Evolutionary conservation across 208 protist genomes (phyloP).

Genomic region (Crithidia mellificae): DNA sequence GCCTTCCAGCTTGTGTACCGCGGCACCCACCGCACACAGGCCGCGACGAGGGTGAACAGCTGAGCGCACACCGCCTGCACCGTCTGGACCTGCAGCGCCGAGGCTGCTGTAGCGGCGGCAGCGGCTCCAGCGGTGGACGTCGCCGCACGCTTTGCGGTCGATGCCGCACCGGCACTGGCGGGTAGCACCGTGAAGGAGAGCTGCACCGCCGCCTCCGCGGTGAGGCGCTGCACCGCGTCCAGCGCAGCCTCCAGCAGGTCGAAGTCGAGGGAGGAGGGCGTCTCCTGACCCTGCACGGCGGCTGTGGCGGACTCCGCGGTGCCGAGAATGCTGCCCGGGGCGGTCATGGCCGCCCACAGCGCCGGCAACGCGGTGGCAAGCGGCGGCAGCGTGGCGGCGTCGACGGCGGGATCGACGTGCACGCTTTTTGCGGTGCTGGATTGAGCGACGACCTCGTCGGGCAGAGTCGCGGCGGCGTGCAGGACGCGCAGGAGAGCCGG

Average conservation of each 20-base stretch:
- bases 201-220: slow-evolving; percentile 44
- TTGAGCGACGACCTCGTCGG: background rate
- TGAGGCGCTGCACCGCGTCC: slow-evolving; percentile 48
- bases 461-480: slow-evolving; percentile 9
- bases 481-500: slow-evolving; percentile 30
- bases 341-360: slow-evolving; percentile 30
- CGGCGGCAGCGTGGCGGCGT: background rate
- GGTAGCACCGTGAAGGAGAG: slow-evolving; percentile 8
- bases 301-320: slow-evolving; percentile 6
- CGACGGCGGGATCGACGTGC: background rate
- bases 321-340: slow-evolving; percentile 13
- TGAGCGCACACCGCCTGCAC: slow-evolving; percentile 18
- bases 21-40: slow-evolving; percentile 46
- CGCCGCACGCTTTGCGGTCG: background rate
- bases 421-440: background rate
- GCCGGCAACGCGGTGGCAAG: background rate
- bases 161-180: too few species aligned
- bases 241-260: slow-evolving; percentile 54
- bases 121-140: background rate
- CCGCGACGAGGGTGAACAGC: slow-evolving; percentile 45
- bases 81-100: background rate
- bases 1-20: slow-evolving; percentile 62
- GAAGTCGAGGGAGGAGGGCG: slow-evolving; percentile 55
- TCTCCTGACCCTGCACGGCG: slow-evolving; percentile 33
- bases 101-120: background rate